Percentiles rank a stretch among this genome's conserved stretches.
Evolutionary conservation across 768 basidiomycete species (phyloP).

Genomic region (Tulasnella sp.): DNA sequence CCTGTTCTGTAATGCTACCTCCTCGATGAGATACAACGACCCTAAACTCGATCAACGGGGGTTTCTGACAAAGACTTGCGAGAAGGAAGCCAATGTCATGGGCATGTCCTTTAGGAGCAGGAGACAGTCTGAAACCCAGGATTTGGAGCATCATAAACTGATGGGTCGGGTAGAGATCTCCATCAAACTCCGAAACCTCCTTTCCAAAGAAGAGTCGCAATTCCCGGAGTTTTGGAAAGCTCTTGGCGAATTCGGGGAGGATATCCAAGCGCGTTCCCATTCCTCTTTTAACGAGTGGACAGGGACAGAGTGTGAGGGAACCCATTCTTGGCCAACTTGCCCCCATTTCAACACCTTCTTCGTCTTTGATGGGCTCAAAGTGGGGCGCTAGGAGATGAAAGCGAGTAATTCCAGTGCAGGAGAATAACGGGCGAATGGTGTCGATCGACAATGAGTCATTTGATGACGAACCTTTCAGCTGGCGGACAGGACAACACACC

Average conservation of each 20-base stretch:
- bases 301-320: background rate
- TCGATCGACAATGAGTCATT: background rate
- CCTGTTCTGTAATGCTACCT: background rate
- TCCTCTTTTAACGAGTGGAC: background rate
- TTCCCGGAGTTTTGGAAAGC: background rate
- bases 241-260: background rate
- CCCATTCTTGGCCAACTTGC: background rate
- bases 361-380: background rate
- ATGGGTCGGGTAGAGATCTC: background rate
- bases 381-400: background rate
- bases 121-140: background rate
- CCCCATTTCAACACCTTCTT: background rate
- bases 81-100: background rate
- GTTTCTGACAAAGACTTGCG: background rate
- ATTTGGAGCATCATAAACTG: background rate
- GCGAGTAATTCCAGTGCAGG: background rate
- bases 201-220: background rate
- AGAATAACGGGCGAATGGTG: background rate
- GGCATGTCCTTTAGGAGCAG: background rate
- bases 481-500: background rate
- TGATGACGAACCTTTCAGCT: background rate
- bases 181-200: background rate
- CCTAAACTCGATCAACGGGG: background rate
- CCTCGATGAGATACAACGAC: background rate
- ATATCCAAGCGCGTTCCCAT: background rate